Percentiles rank a stretch among this genome's conserved stretches.
Conservation (phyloP, 495 filamentous ascomycete species). For the Cercophora newfieldiana region DNA sequence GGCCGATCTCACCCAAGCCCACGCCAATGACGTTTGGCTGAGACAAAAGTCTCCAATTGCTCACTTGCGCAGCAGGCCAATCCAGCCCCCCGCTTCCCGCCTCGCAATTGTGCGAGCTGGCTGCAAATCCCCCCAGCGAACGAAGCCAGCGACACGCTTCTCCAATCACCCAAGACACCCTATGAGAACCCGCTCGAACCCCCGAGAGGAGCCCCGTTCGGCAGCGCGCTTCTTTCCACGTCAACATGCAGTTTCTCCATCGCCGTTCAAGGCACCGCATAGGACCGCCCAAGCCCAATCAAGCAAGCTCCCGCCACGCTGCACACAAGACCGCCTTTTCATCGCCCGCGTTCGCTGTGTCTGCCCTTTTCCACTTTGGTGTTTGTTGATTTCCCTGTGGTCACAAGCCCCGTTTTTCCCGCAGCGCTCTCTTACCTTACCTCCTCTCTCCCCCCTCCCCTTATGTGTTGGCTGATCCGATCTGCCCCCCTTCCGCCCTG, state of each 20-base stretch:
- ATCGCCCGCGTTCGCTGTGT: not conserved
- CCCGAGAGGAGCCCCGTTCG: conserved; percentile 1
- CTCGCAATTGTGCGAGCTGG: not conserved
- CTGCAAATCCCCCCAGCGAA: not conserved
- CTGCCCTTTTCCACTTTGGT: conserved; percentile 6
- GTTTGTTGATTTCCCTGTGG: conserved; percentile 2
- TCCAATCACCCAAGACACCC: conserved; percentile 3
- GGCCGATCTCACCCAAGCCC: not conserved
- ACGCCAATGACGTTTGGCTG: not conserved
- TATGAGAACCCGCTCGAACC: not conserved
- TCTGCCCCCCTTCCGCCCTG: not conserved
- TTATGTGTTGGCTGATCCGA: not conserved
- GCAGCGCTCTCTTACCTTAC: too few species aligned
- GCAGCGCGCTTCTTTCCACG: conserved; percentile 6
- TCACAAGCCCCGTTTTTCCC: conserved; percentile 8
- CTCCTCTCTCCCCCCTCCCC: not conserved
- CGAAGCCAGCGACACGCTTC: conserved; percentile 8
- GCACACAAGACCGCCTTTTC: conserved; percentile 14
- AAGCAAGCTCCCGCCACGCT: conserved; percentile 9
- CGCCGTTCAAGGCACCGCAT: not conserved
- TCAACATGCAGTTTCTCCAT: conserved; percentile 15
- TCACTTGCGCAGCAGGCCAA: not conserved
- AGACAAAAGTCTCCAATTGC: not conserved
- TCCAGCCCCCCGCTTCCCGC: not conserved
- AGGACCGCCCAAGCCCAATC: conserved; percentile 10